Base-by-base conservation (phyloP, 192 early-diverging fungal genomes). In the Bifiguratus adelaidae region DNA sequence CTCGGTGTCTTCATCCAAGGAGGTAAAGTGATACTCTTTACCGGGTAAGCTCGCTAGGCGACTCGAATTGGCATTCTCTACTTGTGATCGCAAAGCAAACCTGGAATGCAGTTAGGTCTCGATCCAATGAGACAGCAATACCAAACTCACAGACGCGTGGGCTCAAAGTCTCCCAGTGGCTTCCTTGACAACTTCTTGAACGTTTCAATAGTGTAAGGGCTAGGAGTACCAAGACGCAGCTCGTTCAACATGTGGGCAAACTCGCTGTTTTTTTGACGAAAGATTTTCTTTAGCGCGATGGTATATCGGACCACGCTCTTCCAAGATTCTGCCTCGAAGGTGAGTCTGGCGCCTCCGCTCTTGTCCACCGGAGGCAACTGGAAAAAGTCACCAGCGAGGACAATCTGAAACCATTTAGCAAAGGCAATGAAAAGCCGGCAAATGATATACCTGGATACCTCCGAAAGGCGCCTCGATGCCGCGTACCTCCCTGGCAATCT, bases 221-320 rank as follows among this genome's bases (percentile, higher is more conserved):
- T 78, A 7, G 91, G 45, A 15, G 60, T 50, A 7, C 89, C 89
- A 28, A 82, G 59, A 34, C 92, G 76, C 62, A 92, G 74, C 52
- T 96, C 88, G 49, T 90, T 91, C 21, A 96, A 71, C 54, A 96
- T 76, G 18, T 80, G 65, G 44, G 89, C 67, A 47, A 96, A 88
- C 13, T 47, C 70, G 65, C 65, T 42, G 54, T 96, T 90, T 55
- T 76, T 83, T 46, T 96, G 92, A 22, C 92, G 63, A 49, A 89
- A 96, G 19, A 93, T 85, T 33, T 82, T 74, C 6, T 67, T 80
- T 41, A 96, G 49, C 61, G 85, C 62, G 22, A 85, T 66, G 5
- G 77, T 83, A 15, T 60, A 53, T 11, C 56, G 41, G 4, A 87
- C 60, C 0, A 62, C 66, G 25, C 16, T 45, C 11, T 23, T 27